These are phyloP conservation scores for Leptographium galeiforme DNA, from an alignment of 2,329 filamentous ascomycete genomes.

Conservation along the genomic window DNA sequence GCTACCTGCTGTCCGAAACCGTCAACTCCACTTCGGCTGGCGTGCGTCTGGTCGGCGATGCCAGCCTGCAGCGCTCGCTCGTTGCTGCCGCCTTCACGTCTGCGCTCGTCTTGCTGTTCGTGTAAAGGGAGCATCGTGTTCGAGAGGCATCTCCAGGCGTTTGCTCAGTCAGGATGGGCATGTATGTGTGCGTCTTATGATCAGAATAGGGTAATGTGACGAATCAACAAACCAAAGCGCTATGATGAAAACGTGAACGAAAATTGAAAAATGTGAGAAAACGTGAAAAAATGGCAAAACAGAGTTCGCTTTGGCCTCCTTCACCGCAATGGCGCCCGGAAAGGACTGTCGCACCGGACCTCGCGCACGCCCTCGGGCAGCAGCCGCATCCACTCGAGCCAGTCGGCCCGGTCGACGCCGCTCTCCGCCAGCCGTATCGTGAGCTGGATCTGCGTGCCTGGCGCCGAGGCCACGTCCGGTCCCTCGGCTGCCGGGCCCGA, in stretches of 20 bases:
- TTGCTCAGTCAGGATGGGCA: no score
- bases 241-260: neutral
- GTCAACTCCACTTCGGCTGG: neutral
- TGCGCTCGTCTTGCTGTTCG: neutral
- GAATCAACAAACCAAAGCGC: no score
- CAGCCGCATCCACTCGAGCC: constrained; percentile 44
- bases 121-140: neutral
- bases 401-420: constrained; percentile 36
- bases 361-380: constrained; percentile 45
- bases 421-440: constrained; percentile 38
- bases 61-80: neutral
- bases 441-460: constrained; percentile 32
- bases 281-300: neutral
- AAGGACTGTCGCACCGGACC: constrained; percentile 40
- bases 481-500: constrained; percentile 20
- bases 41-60: neutral
- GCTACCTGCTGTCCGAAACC: constrained; percentile 15
- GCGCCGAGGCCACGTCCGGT: constrained; percentile 19
- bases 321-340: constrained; percentile 25
- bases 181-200: neutral
- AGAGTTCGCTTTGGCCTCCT: neutral
- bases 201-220: neutral
- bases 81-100: neutral
- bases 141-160: neutral
- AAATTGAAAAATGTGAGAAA: neutral